These are phyloP conservation scores for Penicillium mononematosum DNA, from an alignment of 495 filamentous ascomycete species.

Conservation along the genomic window DNA sequence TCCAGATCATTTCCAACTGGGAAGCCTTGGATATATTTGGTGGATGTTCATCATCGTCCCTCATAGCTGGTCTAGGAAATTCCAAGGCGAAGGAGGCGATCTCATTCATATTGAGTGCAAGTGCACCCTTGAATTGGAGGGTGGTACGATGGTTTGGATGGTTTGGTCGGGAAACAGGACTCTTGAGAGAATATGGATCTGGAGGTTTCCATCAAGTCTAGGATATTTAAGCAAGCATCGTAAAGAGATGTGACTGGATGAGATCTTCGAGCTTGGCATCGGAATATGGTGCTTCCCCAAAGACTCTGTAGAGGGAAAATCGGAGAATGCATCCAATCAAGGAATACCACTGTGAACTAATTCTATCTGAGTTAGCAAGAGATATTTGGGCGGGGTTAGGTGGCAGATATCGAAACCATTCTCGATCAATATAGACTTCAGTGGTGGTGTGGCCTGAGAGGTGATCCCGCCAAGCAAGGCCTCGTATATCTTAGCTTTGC, in stretches of 20 bases:
- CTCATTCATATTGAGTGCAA: slow-evolving; percentile 21
- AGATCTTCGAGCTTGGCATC: slow-evolving; percentile 14
- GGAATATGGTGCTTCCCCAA: slow-evolving; percentile 12
- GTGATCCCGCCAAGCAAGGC: neutral
- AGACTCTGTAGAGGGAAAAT: slow-evolving; percentile 5
- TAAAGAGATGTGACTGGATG: slow-evolving; percentile 20
- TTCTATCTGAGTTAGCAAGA: neutral
- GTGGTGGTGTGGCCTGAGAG: neutral
- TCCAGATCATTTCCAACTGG: slow-evolving; percentile 8
- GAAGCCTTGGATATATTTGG: slow-evolving; percentile 8
- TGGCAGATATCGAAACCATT: slow-evolving; percentile 4
- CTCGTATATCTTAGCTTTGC: neutral
- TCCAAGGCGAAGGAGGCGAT: slow-evolving; percentile 18
- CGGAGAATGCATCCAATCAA: neutral
- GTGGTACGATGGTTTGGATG: slow-evolving; percentile 20
- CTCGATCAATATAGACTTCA: neutral
- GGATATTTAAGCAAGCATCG: slow-evolving; percentile 20
- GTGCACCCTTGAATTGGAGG: slow-evolving; percentile 13
- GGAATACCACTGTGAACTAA: neutral
- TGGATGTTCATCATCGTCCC: neutral
- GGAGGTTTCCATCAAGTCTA: slow-evolving; percentile 15
- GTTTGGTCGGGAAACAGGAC: slow-evolving; percentile 14
- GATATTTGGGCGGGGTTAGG: neutral
- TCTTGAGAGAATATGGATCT: neutral
- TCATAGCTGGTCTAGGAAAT: slow-evolving; percentile 2